phyloP scores from a whole-genome alignment of 192 early-diverging fungal genomes.

The Rhizophagus clarus region DNA sequence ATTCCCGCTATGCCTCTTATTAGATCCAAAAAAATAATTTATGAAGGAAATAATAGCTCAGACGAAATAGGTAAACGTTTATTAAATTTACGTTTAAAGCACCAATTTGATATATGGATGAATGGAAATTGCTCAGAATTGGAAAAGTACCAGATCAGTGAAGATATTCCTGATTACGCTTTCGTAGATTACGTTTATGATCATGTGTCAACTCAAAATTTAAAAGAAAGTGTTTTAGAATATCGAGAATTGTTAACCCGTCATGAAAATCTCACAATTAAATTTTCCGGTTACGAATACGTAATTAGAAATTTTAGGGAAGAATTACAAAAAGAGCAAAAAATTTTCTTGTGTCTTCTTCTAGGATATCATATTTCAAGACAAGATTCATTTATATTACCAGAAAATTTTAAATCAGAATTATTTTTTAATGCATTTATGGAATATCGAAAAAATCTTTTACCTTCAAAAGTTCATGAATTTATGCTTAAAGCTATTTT shows the following conservation, averaged over 20 bases:
- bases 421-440: too few relatives aligned
- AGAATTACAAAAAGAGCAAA: neutral
- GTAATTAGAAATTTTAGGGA: neutral
- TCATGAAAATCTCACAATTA: neutral
- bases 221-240: neutral
- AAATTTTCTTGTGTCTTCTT: neutral
- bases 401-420: too few relatives aligned
- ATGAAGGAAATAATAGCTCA: constrained; percentile 1
- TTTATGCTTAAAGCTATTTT: too few relatives aligned
- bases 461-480: too few relatives aligned
- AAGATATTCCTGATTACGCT: neutral
- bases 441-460: too few relatives aligned
- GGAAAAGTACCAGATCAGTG: too few relatives aligned
- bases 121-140: too few relatives aligned
- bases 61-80: constrained; percentile 17
- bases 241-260: neutral
- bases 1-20: too few relatives aligned
- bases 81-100: neutral
- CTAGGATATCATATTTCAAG: neutral
- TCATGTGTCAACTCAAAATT: neutral
- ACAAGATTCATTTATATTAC: neutral
- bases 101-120: too few relatives aligned
- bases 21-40: too few relatives aligned
- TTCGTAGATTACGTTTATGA: neutral
- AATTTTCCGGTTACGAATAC: neutral